phyloP scores from a whole-genome alignment of 140 eudicot genomes.

The Cichorium intybus region DNA sequence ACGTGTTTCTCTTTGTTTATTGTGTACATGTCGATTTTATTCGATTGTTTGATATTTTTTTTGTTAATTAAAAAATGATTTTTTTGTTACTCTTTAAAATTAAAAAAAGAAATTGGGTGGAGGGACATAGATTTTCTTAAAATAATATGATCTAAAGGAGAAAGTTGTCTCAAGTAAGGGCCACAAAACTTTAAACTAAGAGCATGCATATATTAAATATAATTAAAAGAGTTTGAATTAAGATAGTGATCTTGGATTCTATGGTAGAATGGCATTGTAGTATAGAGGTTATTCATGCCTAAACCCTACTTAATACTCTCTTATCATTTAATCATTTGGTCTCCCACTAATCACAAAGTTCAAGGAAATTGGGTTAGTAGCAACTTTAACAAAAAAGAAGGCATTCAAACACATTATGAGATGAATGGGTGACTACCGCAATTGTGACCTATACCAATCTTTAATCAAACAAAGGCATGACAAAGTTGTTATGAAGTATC shows the following conservation, averaged over 20 bases:
- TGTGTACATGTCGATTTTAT: conserved; percentile 18
- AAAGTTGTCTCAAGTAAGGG: conserved; percentile 39
- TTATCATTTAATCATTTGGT: conserved; percentile 53
- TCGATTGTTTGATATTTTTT: conserved; percentile 3
- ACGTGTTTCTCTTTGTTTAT: not conserved
- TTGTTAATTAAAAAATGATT: not conserved
- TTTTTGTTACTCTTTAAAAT: not conserved
- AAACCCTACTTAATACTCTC: conserved; percentile 35
- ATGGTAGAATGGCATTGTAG: conserved; percentile 23
- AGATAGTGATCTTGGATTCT: conserved; percentile 38
- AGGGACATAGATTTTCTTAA: conserved; percentile 15
- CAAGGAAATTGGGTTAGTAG: conserved; percentile 34
- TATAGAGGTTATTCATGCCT: conserved; percentile 33
- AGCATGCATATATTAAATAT: conserved; percentile 30
- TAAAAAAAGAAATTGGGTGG: conserved; percentile 11
- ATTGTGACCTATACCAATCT: conserved; percentile 28
- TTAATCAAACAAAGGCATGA: conserved; percentile 32
- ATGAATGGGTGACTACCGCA: conserved; percentile 32
- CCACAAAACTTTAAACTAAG: conserved; percentile 30
- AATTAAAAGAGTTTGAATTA: conserved; percentile 9
- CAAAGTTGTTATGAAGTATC: conserved; percentile 14
- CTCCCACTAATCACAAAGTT: conserved; percentile 47
- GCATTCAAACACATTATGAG: conserved; percentile 30
- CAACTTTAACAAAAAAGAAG: conserved; percentile 29
- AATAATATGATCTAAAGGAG: conserved; percentile 24